Conservation (phyloP, 768 basidiomycete species). For the Tricholoma saponaceum region DNA sequence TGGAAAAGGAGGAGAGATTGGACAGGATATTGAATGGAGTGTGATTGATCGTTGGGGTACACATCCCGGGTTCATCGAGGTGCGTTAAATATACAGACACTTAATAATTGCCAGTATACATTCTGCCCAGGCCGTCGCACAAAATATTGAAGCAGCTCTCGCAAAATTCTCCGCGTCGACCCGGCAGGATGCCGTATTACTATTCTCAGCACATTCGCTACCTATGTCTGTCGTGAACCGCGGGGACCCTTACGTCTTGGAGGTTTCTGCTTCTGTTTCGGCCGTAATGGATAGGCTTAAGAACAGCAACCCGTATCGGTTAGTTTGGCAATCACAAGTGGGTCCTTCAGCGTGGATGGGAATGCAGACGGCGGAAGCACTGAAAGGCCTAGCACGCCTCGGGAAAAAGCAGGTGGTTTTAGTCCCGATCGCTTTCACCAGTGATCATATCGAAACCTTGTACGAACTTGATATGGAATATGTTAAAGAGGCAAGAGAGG, state of each 20-base stretch:
- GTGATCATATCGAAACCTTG: constrained; percentile 98
- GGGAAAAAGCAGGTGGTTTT: constrained; percentile 76
- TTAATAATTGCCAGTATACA: constrained; percentile 7
- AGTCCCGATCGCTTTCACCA: constrained; percentile 97
- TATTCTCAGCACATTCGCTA: constrained; percentile 97
- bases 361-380: constrained; percentile 87
- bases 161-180: constrained; percentile 68
- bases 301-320: constrained; percentile 80
- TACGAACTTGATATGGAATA: constrained; percentile 97
- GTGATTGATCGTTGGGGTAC: constrained; percentile 98
- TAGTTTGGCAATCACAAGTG: constrained; percentile 98
- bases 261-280: constrained; percentile 91
- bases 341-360: constrained; percentile 99
- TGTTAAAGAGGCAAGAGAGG: constrained; percentile 84
- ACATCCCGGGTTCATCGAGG: constrained; percentile 92
- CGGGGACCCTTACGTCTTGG: constrained; percentile 94
- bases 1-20: constrained; percentile 57
- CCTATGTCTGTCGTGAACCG: constrained; percentile 99
- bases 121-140: constrained; percentile 73
- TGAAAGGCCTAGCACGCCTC: constrained; percentile 80
- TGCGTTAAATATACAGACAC: constrained; percentile 28
- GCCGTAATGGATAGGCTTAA: constrained; percentile 89
- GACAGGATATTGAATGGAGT: constrained; percentile 81
- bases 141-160: constrained; percentile 81
- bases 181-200: constrained; percentile 72